Evolutionary conservation across 164 flowering plant genomes (phyloP), one percentile per base, ranked within the genome.

Genomic region (Chimonanthus salicifolius): DNA sequence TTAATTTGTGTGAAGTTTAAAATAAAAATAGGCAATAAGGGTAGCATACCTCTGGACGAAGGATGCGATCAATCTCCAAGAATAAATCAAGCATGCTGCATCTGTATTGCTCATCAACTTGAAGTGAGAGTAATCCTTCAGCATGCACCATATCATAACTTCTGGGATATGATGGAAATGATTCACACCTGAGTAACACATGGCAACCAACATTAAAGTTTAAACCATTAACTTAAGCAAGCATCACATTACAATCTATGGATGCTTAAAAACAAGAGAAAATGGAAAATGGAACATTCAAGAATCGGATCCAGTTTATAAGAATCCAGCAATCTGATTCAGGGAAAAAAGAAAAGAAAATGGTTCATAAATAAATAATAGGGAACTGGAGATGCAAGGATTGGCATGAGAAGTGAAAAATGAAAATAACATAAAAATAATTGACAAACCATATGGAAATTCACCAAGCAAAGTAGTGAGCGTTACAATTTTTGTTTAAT

Each of bases 91-190:
- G 81, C 79, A 79, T 81, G 48, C 83, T 76, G 84, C 99, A 96
- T 78, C 90, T 84, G 49, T 73, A 88, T 74, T 83, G 83, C 80
- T 84, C 83, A 81, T 75, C 77, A 45, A 71, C 68, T 83, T 91
- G 85, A 79, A 94, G 92, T 20, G 99, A 82, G 58, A 96, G 83
- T 74, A 96, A 84, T 58, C 98, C 97, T 60, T 83, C 85, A 13
- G 89, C 97, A 73, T 96, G 98, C 74, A 94, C 91, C 90, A 96
- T 69, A 74, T 96, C 99, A 80, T 96, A 96, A 46, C 95, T 89
- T 85, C 99, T 87, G 9, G 99, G 99, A 74, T 96, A 96, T 21
- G 99, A 79, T 21, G 99, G 99, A 83, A 96, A 96, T 72, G 97
- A 86, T 80, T 94, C 98, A 75, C 99, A 96, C 99, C 99, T 96